Evolutionary conservation across 2,329 filamentous ascomycete species (phyloP).

Genomic region (Aureobasidium namibiae): DNA sequence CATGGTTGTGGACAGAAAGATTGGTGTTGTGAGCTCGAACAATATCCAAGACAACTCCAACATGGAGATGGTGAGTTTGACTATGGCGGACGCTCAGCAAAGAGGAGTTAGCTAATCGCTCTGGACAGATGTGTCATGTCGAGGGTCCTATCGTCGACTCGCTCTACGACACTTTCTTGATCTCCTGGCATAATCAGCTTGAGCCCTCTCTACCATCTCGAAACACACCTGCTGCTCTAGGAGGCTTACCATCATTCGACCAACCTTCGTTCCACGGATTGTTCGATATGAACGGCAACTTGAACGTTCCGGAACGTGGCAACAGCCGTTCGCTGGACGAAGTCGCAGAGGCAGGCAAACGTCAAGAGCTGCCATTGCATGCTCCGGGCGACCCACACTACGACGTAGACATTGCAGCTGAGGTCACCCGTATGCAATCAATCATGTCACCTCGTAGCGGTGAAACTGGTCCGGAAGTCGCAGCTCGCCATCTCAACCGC

Average conservation of each 20-base stretch:
- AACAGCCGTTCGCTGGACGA: constrained; percentile 10
- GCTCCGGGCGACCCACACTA: constrained; percentile 54
- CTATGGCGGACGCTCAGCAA: too few relatives aligned
- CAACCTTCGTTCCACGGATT: constrained; percentile 25
- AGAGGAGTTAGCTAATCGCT: neutral
- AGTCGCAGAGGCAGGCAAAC: constrained; percentile 15
- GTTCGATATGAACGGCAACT: constrained; percentile 24
- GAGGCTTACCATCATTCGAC: constrained; percentile 26
- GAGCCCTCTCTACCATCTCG: constrained; percentile 52
- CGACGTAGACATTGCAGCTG: constrained; percentile 51
- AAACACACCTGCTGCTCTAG: constrained; percentile 39
- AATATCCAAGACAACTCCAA: constrained; percentile 70
- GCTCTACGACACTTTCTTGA: constrained; percentile 64
- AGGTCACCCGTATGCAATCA: constrained; percentile 55
- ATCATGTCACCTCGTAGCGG: constrained; percentile 41
- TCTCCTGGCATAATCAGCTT: constrained; percentile 61
- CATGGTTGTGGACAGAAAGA: constrained; percentile 64
- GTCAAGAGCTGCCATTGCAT: constrained; percentile 43
- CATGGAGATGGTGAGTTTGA: constrained; percentile 54
- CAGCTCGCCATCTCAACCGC: constrained; percentile 54
- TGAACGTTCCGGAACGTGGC: constrained; percentile 17
- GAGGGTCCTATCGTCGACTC: constrained; percentile 71
- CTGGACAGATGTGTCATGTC: constrained; percentile 51
- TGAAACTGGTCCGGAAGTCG: constrained; percentile 50
- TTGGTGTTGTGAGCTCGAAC: constrained; percentile 67